Conservation (phyloP, 805 yeast genomes). For the Candida saitoana region DNA sequence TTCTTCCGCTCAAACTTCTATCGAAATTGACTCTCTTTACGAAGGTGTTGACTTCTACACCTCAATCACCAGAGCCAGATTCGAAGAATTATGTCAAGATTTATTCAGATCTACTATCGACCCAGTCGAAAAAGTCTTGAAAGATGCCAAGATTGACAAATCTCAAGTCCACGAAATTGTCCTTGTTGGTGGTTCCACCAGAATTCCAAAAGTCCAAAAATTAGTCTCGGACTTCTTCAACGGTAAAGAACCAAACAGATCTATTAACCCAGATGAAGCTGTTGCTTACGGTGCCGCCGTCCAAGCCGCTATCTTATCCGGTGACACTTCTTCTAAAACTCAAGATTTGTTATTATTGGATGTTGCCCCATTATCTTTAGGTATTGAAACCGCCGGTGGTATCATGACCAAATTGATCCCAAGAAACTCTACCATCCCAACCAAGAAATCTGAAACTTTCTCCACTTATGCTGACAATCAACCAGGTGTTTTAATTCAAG, state of each 20-base stretch:
- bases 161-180: constrained; percentile 88
- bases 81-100: constrained; percentile 93
- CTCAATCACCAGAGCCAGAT: constrained; percentile 93
- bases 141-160: constrained; percentile 87
- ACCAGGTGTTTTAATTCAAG: constrained; percentile 98
- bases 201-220: constrained; percentile 96
- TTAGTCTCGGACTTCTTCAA: constrained; percentile 94
- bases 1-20: constrained; percentile 90
- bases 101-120: constrained; percentile 90
- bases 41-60: constrained; percentile 98
- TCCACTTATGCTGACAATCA: constrained; percentile 97
- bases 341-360: constrained; percentile 91
- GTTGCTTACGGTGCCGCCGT: constrained; percentile 99
- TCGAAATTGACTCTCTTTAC: constrained; percentile 90
- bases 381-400: constrained; percentile 99
- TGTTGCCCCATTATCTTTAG: constrained; percentile 95
- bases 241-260: constrained; percentile 95
- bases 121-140: constrained; percentile 92
- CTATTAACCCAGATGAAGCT: constrained; percentile 98
- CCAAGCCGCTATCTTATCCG: constrained; percentile 94
- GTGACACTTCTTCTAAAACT: constrained; percentile 87
- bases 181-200: constrained; percentile 95
- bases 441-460: constrained; percentile 95
- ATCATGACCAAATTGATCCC: constrained; percentile 97
- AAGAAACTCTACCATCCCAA: constrained; percentile 97